These are phyloP conservation scores for Paramecium octaurelia DNA, from an alignment of 73 alveolate genomes.

Conservation along the genomic window DNA sequence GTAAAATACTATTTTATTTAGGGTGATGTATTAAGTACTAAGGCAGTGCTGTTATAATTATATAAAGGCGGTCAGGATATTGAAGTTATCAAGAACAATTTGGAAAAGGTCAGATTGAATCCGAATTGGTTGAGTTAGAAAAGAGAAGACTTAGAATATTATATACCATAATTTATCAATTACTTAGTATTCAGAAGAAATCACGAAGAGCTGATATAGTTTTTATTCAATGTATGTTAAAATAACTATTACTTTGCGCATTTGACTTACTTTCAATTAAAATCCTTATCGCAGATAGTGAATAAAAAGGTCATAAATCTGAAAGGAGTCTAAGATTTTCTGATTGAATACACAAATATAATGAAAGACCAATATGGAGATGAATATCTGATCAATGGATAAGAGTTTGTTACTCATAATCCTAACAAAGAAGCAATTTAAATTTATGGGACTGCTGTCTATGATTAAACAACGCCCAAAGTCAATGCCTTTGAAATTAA, in stretches of 20 bases:
- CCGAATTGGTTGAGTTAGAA: slow-evolving; percentile 39
- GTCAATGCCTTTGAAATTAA: neutral
- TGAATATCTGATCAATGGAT: slow-evolving; percentile 24
- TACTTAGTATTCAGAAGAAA: slow-evolving; percentile 40
- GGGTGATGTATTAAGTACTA: slow-evolving; percentile 10
- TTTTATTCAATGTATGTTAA: slow-evolving; percentile 38
- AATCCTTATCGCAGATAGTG: slow-evolving; percentile 11
- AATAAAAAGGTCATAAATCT: slow-evolving; percentile 11
- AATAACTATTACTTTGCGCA: slow-evolving; percentile 46
- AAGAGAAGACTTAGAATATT: slow-evolving; percentile 60
- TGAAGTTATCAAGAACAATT: neutral
- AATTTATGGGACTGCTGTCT: neutral
- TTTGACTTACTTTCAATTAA: slow-evolving; percentile 35
- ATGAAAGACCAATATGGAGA: slow-evolving; percentile 51
- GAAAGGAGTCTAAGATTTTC: neutral
- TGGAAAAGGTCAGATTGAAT: slow-evolving; percentile 11
- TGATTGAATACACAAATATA: neutral
- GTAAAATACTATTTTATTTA: neutral
- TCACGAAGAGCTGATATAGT: slow-evolving; percentile 15
- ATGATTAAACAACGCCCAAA: neutral
- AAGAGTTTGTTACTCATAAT: neutral
- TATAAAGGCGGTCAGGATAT: neutral
- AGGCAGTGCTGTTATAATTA: neutral
- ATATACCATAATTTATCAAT: slow-evolving; percentile 53
- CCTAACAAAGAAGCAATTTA: neutral